phyloP scores from a whole-genome alignment of 805 yeast species.

The Saccharomyces paradoxus region DNA sequence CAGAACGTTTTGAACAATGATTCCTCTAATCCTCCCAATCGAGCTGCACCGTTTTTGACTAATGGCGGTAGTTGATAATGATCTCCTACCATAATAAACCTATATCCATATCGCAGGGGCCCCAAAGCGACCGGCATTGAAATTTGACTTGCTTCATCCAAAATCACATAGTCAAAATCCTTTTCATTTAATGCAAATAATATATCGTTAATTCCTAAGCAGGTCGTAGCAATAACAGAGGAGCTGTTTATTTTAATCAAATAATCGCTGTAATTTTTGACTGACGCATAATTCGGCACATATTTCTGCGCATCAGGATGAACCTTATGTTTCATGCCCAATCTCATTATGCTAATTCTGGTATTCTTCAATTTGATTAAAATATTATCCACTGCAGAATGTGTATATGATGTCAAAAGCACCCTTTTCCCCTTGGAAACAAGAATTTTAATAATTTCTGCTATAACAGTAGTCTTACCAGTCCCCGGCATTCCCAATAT shows the following conservation, averaged over 20 bases:
- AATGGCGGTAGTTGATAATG: constrained; percentile 90
- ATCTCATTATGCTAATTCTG: constrained; percentile 47
- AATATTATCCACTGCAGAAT: constrained; percentile 93
- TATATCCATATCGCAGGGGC: constrained; percentile 68
- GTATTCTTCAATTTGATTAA: constrained; percentile 56
- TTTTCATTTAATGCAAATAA: constrained; percentile 30
- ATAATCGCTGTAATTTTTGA: constrained; percentile 40
- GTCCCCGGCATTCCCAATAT: constrained; percentile 98
- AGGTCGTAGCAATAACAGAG: constrained; percentile 80
- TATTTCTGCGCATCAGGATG: constrained; percentile 54
- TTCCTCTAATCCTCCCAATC: constrained; percentile 45
- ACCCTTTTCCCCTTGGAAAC: constrained; percentile 55
- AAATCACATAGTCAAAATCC: constrained; percentile 82
- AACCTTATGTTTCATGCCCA: constrained; percentile 54
- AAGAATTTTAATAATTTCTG: constrained; percentile 57
- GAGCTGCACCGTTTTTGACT: constrained; percentile 61
- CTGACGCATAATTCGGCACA: constrained; percentile 37
- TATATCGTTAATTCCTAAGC: constrained; percentile 51
- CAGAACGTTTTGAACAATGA: constrained; percentile 73
- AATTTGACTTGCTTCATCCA: constrained; percentile 95
- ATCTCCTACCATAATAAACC: constrained; percentile 91
- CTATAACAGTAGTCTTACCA: constrained; percentile 87
- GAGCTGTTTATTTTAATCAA: constrained; percentile 43
- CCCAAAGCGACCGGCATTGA: constrained; percentile 88
- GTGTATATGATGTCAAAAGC: constrained; percentile 78